These are phyloP conservation scores for Paramecium biaurelia DNA, from an alignment of 73 alveolate species.

Conservation along the genomic window DNA sequence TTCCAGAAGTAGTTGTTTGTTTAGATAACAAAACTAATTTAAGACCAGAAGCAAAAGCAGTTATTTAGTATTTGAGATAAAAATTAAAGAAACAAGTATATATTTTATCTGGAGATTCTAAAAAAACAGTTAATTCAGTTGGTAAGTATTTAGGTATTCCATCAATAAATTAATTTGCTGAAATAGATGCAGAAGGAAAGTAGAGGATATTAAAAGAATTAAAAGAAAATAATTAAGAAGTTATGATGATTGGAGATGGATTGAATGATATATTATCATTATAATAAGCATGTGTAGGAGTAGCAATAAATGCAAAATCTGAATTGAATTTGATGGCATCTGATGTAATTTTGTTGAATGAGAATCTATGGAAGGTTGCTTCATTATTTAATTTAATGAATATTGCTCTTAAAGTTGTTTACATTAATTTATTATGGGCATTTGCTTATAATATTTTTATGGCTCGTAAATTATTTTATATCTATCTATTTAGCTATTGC, in stretches of 20 bases:
- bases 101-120: slow-evolving; percentile 50
- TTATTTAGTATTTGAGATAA: not conserved
- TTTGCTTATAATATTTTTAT: slow-evolving; percentile 54
- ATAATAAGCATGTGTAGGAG: slow-evolving; percentile 61
- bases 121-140: slow-evolving; percentile 43
- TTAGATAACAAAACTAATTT: slow-evolving; percentile 44
- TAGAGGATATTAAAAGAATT: slow-evolving; percentile 1
- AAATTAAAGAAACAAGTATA: slow-evolving; percentile 1
- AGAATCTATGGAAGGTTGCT: slow-evolving; percentile 48
- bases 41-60: slow-evolving; percentile 61
- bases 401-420: not conserved
- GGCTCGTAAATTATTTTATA: not conserved
- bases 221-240: slow-evolving; percentile 43
- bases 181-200: slow-evolving; percentile 57
- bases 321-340: slow-evolving; percentile 58
- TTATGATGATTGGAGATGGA: slow-evolving; percentile 65
- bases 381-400: slow-evolving; percentile 23
- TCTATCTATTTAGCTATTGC: slow-evolving; percentile 11
- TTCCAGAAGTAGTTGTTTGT: not conserved
- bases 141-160: slow-evolving; percentile 59
- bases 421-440: slow-evolving; percentile 55
- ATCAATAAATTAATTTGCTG: not conserved
- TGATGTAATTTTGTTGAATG: slow-evolving; percentile 51
- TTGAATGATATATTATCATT: slow-evolving; percentile 52
- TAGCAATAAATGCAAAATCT: slow-evolving; percentile 54